phyloP scores from a whole-genome alignment of 148 eudicot species.

The Cornus florida region DNA sequence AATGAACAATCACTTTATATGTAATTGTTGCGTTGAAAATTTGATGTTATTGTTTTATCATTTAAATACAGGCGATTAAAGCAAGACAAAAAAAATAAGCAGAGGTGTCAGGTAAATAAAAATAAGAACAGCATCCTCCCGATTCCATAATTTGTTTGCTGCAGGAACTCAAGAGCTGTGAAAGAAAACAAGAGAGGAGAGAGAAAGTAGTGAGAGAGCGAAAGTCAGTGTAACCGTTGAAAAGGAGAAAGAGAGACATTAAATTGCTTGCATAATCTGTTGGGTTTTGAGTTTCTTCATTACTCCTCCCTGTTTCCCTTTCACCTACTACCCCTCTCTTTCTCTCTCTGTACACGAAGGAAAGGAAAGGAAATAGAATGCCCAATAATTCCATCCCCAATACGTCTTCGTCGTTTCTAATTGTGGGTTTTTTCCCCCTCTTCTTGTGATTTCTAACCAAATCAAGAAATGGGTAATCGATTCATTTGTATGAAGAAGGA shows the following conservation, averaged over 20 bases:
- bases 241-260: not conserved
- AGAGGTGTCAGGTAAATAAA: too few species aligned
- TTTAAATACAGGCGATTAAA: too few species aligned
- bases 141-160: too few species aligned
- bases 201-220: not conserved
- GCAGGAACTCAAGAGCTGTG: too few species aligned
- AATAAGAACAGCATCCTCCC: too few species aligned
- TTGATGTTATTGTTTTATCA: too few species aligned
- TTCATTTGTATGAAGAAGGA: conserved; percentile 70
- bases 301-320: not conserved
- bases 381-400: not conserved
- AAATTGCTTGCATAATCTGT: conserved; percentile 9
- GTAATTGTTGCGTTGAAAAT: too few species aligned
- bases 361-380: not conserved
- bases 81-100: too few species aligned
- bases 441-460: not conserved
- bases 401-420: not conserved
- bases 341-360: not conserved
- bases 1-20: too few species aligned
- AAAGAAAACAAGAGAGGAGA: not conserved
- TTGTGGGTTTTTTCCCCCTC: not conserved
- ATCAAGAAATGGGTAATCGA: conserved; percentile 58
- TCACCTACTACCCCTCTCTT: not conserved
- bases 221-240: not conserved
- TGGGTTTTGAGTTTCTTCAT: not conserved